Evolutionary conservation across 768 basidiomycete species (phyloP).

Genomic region (Cytidiella melzeri): DNA sequence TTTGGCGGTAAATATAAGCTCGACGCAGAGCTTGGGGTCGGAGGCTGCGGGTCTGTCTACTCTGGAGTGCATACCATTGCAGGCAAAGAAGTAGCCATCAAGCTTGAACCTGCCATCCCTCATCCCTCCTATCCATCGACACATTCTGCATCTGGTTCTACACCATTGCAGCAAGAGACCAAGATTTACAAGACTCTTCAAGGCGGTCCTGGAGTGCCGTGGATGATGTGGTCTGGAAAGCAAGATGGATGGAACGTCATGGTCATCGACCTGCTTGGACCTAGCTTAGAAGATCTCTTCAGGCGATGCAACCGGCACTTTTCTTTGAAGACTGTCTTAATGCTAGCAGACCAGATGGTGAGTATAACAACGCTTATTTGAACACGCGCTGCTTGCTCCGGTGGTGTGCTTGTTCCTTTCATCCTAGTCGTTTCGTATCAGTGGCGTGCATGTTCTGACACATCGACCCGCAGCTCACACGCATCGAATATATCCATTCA

Average conservation of each 20-base stretch:
- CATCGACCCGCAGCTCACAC: slow-evolving; percentile 62
- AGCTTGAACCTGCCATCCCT: slow-evolving; percentile 59
- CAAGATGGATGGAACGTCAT: slow-evolving; percentile 96
- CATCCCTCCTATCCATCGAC: not conserved
- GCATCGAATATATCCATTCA: slow-evolving; percentile 95
- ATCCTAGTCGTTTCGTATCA: no score
- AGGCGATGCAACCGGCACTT: slow-evolving; percentile 90
- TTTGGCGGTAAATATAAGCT: slow-evolving; percentile 76
- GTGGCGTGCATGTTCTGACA: slow-evolving; percentile 12
- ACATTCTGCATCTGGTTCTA: slow-evolving; percentile 21
- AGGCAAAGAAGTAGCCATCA: slow-evolving; percentile 81
- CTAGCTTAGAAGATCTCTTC: slow-evolving; percentile 82
- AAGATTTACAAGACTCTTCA: slow-evolving; percentile 90
- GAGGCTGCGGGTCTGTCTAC: slow-evolving; percentile 77
- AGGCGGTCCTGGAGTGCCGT: slow-evolving; percentile 85
- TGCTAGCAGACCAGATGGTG: slow-evolving; percentile 93
- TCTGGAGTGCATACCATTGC: slow-evolving; percentile 75
- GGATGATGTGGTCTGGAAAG: slow-evolving; percentile 88
- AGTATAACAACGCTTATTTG: slow-evolving; percentile 23
- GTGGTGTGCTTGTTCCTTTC: not conserved
- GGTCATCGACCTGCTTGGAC: slow-evolving; percentile 94
- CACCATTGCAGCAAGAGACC: slow-evolving; percentile 79
- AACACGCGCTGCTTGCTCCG: not conserved
- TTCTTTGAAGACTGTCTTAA: slow-evolving; percentile 87
- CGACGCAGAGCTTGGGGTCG: slow-evolving; percentile 75